Conservation (phyloP, 176 grass and related monocot species). For the Carex kokanica region DNA sequence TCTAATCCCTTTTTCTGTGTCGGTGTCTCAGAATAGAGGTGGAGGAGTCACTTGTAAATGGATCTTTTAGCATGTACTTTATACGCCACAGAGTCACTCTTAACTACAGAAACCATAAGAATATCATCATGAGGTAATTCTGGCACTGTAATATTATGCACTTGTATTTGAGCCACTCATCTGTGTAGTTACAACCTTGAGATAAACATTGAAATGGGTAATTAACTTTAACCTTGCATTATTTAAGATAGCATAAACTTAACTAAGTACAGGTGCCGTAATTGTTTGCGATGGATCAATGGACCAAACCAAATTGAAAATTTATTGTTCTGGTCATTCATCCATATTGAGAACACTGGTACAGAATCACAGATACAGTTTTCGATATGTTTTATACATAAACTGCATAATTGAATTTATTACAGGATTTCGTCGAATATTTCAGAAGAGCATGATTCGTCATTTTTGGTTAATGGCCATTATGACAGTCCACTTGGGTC, state of each 20-base stretch:
- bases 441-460: conserved; percentile 78
- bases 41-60: conserved; percentile 80
- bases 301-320: not conserved
- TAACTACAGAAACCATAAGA: conserved; percentile 88
- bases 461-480: conserved; percentile 96
- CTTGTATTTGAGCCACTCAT: not conserved
- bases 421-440: conserved; percentile 98
- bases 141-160: not conserved
- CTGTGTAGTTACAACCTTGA: not conserved
- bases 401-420: conserved; percentile 42
- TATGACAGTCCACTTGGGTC: conserved; percentile 95
- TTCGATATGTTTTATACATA: conserved; percentile 42
- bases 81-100: conserved; percentile 82
- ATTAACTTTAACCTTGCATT: conserved; percentile 9
- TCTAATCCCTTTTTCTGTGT: conserved; percentile 20
- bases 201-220: not conserved
- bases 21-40: conserved; percentile 68
- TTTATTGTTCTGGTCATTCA: conserved; percentile 13
- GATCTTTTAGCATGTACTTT: conserved; percentile 96
- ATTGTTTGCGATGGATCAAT: not conserved
- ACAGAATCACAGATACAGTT: conserved; percentile 27
- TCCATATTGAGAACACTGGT: conserved; percentile 23
- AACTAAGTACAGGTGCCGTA: not conserved
- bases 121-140: conserved; percentile 85
- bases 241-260: not conserved